A percentile compares a stretch with the other conserved stretches of the same genome.
Conservation (phyloP, 768 basidiomycete species). For the Pleurotus pulmonarius region DNA sequence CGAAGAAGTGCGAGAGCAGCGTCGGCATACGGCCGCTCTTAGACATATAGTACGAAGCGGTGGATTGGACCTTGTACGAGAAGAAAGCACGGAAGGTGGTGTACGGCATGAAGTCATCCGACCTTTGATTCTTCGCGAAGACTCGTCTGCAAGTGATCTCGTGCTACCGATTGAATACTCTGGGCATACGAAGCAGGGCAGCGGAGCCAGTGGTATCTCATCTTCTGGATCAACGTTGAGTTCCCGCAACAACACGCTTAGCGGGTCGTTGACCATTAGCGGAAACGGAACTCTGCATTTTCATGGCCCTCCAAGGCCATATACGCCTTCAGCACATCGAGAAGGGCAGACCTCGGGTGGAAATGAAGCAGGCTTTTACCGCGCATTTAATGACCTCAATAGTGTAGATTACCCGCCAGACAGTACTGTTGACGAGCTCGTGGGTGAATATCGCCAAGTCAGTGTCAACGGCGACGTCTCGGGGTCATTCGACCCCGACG, state of each 20-base stretch:
- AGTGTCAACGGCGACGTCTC: no score
- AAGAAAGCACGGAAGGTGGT: slow-evolving; percentile 6
- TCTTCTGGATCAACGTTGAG: slow-evolving; percentile 1
- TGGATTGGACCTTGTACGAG: slow-evolving; percentile 1
- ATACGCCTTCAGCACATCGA: not conserved
- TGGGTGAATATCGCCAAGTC: no score
- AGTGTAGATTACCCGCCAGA: not conserved
- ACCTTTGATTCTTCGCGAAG: slow-evolving; percentile 1
- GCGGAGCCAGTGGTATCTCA: not conserved
- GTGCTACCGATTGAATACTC: not conserved
- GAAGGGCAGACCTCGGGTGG: not conserved
- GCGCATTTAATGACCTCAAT: not conserved
- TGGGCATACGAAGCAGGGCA: not conserved
- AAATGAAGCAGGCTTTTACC: not conserved
- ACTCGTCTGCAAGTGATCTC: slow-evolving; percentile 5
- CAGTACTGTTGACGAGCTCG: no score
- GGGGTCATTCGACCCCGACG: not conserved
- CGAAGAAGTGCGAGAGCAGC: not conserved
- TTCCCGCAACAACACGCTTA: slow-evolving; percentile 1
- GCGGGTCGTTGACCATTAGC: slow-evolving; percentile 3
- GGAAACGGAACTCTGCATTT: not conserved
- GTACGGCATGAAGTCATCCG: slow-evolving; percentile 4
- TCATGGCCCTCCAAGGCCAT: not conserved
- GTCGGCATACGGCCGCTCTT: not conserved
- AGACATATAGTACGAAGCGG: not conserved